phyloP scores from a whole-genome alignment of 345 rosid species.

The Linum trigynum region DNA sequence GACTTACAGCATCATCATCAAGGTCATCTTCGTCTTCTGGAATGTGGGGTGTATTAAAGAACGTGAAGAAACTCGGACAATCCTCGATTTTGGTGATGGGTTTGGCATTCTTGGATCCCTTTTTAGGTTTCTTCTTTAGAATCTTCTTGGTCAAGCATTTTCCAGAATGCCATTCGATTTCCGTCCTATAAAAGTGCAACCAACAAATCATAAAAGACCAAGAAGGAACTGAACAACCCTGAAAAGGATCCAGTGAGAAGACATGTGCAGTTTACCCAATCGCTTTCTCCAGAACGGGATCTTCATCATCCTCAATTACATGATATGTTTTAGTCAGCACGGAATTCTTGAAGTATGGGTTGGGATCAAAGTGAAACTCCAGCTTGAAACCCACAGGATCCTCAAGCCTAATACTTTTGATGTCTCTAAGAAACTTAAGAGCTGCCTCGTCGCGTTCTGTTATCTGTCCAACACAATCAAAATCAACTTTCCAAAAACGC shows the following conservation, averaged over 20 bases:
- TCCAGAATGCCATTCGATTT: constrained; percentile 17
- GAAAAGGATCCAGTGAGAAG: not conserved
- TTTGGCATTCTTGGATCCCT: constrained; percentile 16
- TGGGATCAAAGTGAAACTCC: constrained; percentile 76
- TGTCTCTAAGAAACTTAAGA: constrained; percentile 71
- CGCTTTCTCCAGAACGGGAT: constrained; percentile 91
- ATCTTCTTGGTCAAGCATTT: constrained; percentile 22
- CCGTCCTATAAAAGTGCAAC: constrained; percentile 9
- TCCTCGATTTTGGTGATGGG: constrained; percentile 15
- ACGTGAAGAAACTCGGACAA: constrained; percentile 18
- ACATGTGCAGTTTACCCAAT: constrained; percentile 44
- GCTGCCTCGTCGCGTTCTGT: constrained; percentile 93
- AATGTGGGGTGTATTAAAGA: constrained; percentile 10
- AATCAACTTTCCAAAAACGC: not conserved
- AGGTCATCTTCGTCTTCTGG: constrained; percentile 12
- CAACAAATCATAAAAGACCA: not conserved
- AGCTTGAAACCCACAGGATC: constrained; percentile 96
- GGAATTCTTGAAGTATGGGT: constrained; percentile 79
- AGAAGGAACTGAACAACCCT: not conserved
- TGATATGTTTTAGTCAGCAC: constrained; percentile 85
- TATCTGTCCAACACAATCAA: constrained; percentile 31
- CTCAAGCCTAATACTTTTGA: constrained; percentile 70
- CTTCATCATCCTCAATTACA: constrained; percentile 89
- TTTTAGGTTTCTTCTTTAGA: constrained; percentile 20
- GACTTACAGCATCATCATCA: constrained; percentile 18